Evolutionary conservation across 345 rosid genomes (phyloP).

Genomic region (Crucihimalaya himalaica): DNA sequence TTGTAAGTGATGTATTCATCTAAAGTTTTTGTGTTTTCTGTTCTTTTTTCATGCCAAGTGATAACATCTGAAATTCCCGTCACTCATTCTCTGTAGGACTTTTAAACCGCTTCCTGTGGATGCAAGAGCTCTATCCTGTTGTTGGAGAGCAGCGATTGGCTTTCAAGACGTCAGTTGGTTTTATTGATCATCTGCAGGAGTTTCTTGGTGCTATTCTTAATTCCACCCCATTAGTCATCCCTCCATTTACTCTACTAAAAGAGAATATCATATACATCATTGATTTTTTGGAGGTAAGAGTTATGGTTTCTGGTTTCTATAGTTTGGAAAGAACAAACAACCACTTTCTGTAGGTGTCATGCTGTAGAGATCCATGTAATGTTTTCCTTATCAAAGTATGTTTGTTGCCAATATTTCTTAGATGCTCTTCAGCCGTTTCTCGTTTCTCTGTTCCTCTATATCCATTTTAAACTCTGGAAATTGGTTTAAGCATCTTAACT

Average conservation of each 20-base stretch:
- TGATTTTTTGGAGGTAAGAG: constrained; percentile 68
- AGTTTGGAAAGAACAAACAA: neutral
- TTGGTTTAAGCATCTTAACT: constrained; percentile 15
- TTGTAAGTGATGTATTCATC: neutral
- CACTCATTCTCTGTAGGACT: constrained; percentile 58
- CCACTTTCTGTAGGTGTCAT: constrained; percentile 3
- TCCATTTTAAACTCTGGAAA: constrained; percentile 4
- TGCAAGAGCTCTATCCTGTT: constrained; percentile 80
- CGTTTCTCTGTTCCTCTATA: constrained; percentile 6
- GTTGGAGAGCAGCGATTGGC: constrained; percentile 55
- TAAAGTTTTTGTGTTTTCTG: constrained; percentile 16
- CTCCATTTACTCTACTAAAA: constrained; percentile 59
- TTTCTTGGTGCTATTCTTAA: constrained; percentile 74
- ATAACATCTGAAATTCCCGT: constrained; percentile 10
- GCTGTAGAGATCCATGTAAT: constrained; percentile 16
- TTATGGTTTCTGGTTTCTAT: constrained; percentile 24
- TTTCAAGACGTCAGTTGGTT: constrained; percentile 89
- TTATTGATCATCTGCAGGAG: constrained; percentile 94
- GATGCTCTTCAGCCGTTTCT: neutral
- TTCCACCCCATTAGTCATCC: constrained; percentile 66
- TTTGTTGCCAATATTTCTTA: neutral
- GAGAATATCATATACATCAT: constrained; percentile 51
- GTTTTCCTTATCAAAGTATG: neutral
- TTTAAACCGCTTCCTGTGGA: constrained; percentile 86
- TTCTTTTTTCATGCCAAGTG: constrained; percentile 20